Evolutionary conservation across 106 monocot species (phyloP).

Genomic region (Dendrobium chrysotoxum): DNA sequence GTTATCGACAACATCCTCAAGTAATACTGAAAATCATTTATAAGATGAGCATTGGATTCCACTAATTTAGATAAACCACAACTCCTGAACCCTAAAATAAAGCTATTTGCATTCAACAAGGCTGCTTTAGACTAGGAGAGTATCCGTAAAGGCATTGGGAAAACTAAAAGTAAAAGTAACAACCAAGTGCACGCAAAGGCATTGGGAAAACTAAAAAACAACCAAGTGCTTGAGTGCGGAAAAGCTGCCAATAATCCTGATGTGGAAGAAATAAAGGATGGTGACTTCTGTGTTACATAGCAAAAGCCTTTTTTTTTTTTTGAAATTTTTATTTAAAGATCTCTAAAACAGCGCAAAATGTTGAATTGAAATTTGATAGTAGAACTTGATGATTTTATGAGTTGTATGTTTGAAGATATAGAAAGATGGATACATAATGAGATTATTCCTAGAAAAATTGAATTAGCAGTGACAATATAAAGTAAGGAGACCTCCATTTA

Average conservation of each 20-base stretch:
- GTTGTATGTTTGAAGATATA: too few relatives aligned
- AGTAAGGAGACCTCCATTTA: background rate
- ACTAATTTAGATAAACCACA: background rate
- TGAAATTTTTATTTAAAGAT: background rate
- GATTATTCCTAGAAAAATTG: background rate
- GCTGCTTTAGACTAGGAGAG: background rate
- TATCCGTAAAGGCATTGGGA: background rate
- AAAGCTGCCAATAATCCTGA: background rate
- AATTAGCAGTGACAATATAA: background rate
- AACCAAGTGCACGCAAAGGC: background rate
- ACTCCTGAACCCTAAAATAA: background rate
- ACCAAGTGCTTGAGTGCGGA: background rate
- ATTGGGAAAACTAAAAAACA: background rate
- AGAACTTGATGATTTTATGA: too few relatives aligned
- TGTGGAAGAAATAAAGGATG: background rate
- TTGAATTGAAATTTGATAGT: too few relatives aligned
- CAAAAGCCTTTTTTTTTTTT: background rate
- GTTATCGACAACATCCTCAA: background rate
- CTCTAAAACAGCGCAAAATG: background rate
- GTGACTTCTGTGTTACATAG: background rate
- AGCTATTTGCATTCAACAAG: background rate
- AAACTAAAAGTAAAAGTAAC: background rate
- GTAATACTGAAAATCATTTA: too few relatives aligned
- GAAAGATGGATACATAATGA: too few relatives aligned
- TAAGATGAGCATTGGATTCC: background rate